A percentile compares a stretch with the other conserved stretches of the same genome.
Evolutionary conservation across 2,329 filamentous ascomycete species (phyloP).

Genomic region (Ascochyta koolunga): DNA sequence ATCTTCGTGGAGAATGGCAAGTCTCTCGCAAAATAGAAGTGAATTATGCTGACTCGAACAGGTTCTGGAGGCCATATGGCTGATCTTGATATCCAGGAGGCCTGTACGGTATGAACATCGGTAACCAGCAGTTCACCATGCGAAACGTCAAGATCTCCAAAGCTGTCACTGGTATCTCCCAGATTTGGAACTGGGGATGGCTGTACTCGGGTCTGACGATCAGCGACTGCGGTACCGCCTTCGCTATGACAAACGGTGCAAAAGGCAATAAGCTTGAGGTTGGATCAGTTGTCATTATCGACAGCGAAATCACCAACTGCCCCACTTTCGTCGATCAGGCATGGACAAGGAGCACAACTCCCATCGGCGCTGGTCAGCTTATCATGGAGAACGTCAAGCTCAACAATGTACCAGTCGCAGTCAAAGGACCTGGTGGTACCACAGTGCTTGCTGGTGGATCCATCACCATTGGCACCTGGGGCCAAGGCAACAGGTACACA

Average conservation of each 20-base stretch:
- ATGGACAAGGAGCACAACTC: conserved; percentile 45
- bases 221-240: conserved; percentile 59
- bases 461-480: conserved; percentile 44
- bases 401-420: conserved; percentile 42
- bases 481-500: conserved; percentile 45
- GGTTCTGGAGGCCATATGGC: conserved; percentile 55
- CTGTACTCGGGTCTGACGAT: conserved; percentile 59
- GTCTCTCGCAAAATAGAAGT: not conserved
- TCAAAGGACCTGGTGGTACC: conserved; percentile 33
- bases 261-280: conserved; percentile 47
- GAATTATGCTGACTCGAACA: conserved; percentile 10
- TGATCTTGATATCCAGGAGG: conserved; percentile 54
- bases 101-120: conserved; percentile 50
- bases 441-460: conserved; percentile 43
- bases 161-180: conserved; percentile 60
- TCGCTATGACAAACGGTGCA: conserved; percentile 55
- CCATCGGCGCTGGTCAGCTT: conserved; percentile 56
- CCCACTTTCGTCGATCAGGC: conserved; percentile 57
- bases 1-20: conserved; percentile 55
- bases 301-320: conserved; percentile 60
- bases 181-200: conserved; percentile 68
- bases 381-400: conserved; percentile 61
- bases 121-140: conserved; percentile 63
- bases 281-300: conserved; percentile 64
- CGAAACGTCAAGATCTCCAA: conserved; percentile 62